Conservation (phyloP, 768 basidiomycete genomes). For the Boletus pseudo-olivaceus region DNA sequence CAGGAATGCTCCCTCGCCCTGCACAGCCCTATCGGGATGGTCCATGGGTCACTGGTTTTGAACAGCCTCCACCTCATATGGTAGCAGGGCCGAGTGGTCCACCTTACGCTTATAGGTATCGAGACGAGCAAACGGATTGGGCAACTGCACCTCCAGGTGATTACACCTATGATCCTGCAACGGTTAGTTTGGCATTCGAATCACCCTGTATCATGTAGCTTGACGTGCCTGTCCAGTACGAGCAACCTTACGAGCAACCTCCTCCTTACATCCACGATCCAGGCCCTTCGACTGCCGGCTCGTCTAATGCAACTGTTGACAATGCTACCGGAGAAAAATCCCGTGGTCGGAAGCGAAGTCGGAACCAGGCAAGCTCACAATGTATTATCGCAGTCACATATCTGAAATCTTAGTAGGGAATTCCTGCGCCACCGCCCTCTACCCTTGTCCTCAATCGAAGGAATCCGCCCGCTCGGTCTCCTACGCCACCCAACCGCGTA, state of each 20-base stretch:
- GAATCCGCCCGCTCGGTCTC: slow-evolving; percentile 69
- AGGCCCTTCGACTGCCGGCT: slow-evolving; percentile 42
- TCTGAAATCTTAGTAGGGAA: slow-evolving; percentile 36
- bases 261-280: slow-evolving; percentile 56
- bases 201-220: background rate
- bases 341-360: slow-evolving; percentile 67
- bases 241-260: slow-evolving; percentile 53
- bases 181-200: slow-evolving; percentile 36
- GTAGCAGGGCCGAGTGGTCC: slow-evolving; percentile 43
- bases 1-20: slow-evolving; percentile 46
- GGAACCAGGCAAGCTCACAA: slow-evolving; percentile 45
- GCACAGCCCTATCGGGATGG: slow-evolving; percentile 45
- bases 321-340: slow-evolving; percentile 39
- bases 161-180: slow-evolving; percentile 52
- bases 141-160: slow-evolving; percentile 38
- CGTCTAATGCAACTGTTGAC: slow-evolving; percentile 32
- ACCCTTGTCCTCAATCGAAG: slow-evolving; percentile 64
- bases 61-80: slow-evolving; percentile 46
- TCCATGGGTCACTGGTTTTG: slow-evolving; percentile 55
- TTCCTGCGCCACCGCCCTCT: slow-evolving; percentile 65
- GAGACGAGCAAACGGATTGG: slow-evolving; percentile 56
- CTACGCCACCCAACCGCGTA: slow-evolving; percentile 77
- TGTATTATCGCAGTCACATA: background rate
- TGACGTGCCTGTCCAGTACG: slow-evolving; percentile 41
- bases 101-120: slow-evolving; percentile 58